These are phyloP conservation scores for button mushroom (Agaricus bisporus) DNA, from an alignment of 768 basidiomycete genomes.

Conservation along the genomic window DNA sequence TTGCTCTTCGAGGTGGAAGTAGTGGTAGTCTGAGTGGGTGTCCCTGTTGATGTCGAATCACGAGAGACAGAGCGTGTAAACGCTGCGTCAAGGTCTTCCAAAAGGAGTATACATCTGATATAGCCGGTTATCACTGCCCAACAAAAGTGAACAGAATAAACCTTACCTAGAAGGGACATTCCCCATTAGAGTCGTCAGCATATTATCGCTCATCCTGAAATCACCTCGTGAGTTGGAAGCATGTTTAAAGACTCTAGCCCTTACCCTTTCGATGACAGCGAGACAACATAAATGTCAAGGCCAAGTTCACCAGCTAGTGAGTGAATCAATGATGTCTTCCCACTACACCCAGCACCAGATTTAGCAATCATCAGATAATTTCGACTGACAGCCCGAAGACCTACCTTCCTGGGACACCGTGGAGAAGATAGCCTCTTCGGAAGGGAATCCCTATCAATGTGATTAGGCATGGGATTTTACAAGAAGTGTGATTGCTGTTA, in stretches of 20 bases:
- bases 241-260: conserved; percentile 14
- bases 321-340: conserved; percentile 83
- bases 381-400: conserved; percentile 14
- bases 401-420: conserved; percentile 83
- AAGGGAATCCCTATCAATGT: conserved; percentile 68
- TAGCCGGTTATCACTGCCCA: conserved; percentile 13
- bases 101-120: conserved; percentile 81
- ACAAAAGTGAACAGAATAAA: background rate
- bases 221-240: conserved; percentile 11
- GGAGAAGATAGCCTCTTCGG: conserved; percentile 77
- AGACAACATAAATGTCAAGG: conserved; percentile 89
- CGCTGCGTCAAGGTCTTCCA: conserved; percentile 91
- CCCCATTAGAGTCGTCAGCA: conserved; percentile 80
- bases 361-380: background rate
- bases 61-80: conserved; percentile 86
- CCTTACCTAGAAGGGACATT: conserved; percentile 75
- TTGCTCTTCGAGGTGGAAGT: conserved; percentile 29
- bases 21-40: conserved; percentile 44
- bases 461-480: conserved; percentile 11
- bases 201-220: conserved; percentile 85
- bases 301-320: conserved; percentile 80
- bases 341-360: conserved; percentile 34
- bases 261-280: conserved; percentile 82
- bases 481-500: conserved; percentile 14
- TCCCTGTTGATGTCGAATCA: conserved; percentile 73